Conservation (phyloP, 176 grass and related monocot genomes). For the Zea luxurians region DNA sequence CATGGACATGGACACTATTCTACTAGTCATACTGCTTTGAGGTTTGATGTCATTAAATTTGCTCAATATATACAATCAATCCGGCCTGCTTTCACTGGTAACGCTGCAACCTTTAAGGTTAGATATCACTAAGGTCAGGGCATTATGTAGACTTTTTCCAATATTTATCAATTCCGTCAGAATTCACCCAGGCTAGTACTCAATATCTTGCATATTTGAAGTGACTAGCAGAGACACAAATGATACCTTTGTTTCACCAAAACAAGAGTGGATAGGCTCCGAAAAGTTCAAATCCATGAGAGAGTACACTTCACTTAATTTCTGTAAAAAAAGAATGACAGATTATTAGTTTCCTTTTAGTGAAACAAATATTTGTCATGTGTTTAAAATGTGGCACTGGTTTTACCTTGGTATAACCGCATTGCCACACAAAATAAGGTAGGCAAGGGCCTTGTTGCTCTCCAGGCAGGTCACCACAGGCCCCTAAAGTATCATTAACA, state of each 20-base stretch:
- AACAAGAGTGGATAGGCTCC: slow-evolving; percentile 67
- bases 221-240: not conserved
- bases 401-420: slow-evolving; percentile 71
- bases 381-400: not conserved
- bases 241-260: slow-evolving; percentile 72
- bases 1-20: not conserved
- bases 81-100: not conserved
- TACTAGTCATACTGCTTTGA: not conserved
- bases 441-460: slow-evolving; percentile 67
- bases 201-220: slow-evolving; percentile 2
- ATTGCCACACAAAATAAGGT: slow-evolving; percentile 84
- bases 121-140: too few relatives aligned
- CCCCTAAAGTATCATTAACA: slow-evolving; percentile 82
- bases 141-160: too few relatives aligned
- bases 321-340: slow-evolving; percentile 44
- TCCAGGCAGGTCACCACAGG: slow-evolving; percentile 71
- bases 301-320: slow-evolving; percentile 64
- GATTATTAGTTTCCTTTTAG: not conserved
- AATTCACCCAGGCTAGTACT: not conserved
- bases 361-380: slow-evolving; percentile 4
- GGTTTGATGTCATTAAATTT: not conserved
- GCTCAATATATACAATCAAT: not conserved
- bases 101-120: not conserved
- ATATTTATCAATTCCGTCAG: not conserved
- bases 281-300: slow-evolving; percentile 78